Evolutionary conservation across 1,284 basidiomycete species (phyloP).

Genomic region (Agroathelia rolfsii): DNA sequence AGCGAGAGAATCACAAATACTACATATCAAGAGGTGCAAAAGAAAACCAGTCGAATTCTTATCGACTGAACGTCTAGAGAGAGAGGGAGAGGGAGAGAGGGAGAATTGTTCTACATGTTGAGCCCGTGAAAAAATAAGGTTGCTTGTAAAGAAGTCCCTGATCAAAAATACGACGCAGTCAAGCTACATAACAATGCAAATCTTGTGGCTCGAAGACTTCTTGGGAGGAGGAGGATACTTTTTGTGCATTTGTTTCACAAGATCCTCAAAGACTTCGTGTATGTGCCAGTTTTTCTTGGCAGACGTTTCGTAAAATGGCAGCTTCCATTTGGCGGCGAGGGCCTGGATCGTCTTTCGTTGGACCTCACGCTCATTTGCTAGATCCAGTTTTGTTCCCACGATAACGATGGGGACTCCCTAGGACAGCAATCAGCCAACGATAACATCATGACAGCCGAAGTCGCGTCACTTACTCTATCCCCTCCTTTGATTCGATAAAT

Average conservation of each 20-base stretch:
- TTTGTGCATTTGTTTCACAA: slow-evolving; percentile 64
- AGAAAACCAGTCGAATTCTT: too few species aligned
- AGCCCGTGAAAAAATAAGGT: slow-evolving; percentile 1
- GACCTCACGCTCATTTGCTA: slow-evolving; percentile 76
- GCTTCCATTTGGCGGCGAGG: slow-evolving; percentile 56
- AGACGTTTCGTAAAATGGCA: slow-evolving; percentile 80
- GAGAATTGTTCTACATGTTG: slow-evolving; percentile 3
- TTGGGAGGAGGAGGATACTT: slow-evolving; percentile 41
- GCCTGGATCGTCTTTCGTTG: slow-evolving; percentile 53
- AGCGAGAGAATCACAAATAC: too few species aligned
- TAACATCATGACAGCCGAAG: not conserved
- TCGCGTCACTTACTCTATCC: slow-evolving; percentile 35
- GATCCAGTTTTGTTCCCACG: slow-evolving; percentile 84
- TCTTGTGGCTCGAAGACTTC: slow-evolving; percentile 26
- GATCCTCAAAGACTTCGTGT: slow-evolving; percentile 68
- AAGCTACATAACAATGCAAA: slow-evolving; percentile 52
- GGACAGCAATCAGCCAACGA: slow-evolving; percentile 5
- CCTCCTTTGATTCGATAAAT: slow-evolving; percentile 74
- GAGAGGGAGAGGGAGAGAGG: slow-evolving; percentile 4
- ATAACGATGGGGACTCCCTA: slow-evolving; percentile 73
- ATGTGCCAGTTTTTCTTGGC: slow-evolving; percentile 78
- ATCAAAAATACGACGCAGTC: too few species aligned
- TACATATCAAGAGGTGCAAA: too few species aligned
- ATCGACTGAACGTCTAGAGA: slow-evolving; percentile 2
- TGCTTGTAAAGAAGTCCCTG: too few species aligned